phyloP scores from a whole-genome alignment of 2,329 filamentous ascomycete genomes.

The Ophiosphaerella korrae region DNA sequence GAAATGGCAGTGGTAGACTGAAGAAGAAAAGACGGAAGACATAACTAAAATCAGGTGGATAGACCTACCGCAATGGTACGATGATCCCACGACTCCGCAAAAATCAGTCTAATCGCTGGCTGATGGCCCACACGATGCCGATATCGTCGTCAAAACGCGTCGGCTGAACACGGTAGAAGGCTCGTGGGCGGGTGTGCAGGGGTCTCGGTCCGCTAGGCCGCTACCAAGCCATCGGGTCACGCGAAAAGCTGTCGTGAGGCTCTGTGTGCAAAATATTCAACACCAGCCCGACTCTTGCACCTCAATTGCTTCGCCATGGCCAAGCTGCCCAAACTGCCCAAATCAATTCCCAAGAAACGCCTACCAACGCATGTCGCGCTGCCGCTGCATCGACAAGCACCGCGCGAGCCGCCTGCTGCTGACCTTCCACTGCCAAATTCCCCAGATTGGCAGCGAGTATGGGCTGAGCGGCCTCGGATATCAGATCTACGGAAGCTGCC shows the following conservation, averaged over 20 bases:
- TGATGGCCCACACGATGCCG: slow-evolving; percentile 17
- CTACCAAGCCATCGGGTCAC: slow-evolving; percentile 17
- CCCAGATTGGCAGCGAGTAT: slow-evolving; percentile 25
- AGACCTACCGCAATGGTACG: slow-evolving; percentile 7
- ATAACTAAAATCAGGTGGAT: neutral
- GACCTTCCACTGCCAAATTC: slow-evolving; percentile 19
- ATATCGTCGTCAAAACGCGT: slow-evolving; percentile 33
- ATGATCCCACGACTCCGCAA: neutral
- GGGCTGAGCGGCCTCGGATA: slow-evolving; percentile 31
- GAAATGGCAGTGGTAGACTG: neutral
- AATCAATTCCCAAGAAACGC: slow-evolving; percentile 23
- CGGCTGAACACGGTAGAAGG: slow-evolving; percentile 32
- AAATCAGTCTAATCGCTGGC: neutral
- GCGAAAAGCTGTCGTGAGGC: slow-evolving; percentile 19
- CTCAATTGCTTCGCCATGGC: slow-evolving; percentile 30
- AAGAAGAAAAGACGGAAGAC: neutral
- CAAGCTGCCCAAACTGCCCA: slow-evolving; percentile 39
- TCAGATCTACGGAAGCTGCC: slow-evolving; percentile 32
- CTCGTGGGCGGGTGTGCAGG: slow-evolving; percentile 14
- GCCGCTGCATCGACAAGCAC: slow-evolving; percentile 22
- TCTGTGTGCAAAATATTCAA: slow-evolving; percentile 6
- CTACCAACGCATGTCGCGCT: slow-evolving; percentile 23
- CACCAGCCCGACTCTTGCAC: slow-evolving; percentile 2
- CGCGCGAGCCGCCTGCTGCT: slow-evolving; percentile 11
- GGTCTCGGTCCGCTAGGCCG: slow-evolving; percentile 14